Conservation (phyloP, 805 yeast species). For the Myxozyma udenii region DNA sequence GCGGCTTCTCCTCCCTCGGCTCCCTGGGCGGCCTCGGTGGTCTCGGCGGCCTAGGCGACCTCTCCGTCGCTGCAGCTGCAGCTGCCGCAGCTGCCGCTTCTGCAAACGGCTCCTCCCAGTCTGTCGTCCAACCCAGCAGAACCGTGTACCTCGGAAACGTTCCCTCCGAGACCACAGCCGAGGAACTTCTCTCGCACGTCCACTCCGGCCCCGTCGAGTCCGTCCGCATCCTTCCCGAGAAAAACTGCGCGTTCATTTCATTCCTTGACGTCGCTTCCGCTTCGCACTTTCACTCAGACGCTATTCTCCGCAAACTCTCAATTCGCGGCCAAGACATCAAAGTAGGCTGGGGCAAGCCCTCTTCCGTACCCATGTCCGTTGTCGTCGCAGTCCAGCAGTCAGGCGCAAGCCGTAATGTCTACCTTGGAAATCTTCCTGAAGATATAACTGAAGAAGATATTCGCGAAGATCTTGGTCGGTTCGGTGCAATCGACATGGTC, state of each 20-base stretch:
- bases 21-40: constrained; percentile 12
- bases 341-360: constrained; percentile 90
- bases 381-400: constrained; percentile 73
- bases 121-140: constrained; percentile 42
- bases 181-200: constrained; percentile 83
- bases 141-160: constrained; percentile 88
- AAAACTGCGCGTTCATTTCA: constrained; percentile 85
- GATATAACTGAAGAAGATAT: constrained; percentile 65
- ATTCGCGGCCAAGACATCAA: constrained; percentile 78
- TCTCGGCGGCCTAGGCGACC: constrained; percentile 16
- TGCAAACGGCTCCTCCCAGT: constrained; percentile 5
- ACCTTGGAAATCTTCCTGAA: constrained; percentile 73
- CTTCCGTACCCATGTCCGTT: constrained; percentile 71
- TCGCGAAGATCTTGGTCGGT: constrained; percentile 60
- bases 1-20: constrained; percentile 13
- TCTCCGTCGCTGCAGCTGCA: constrained; percentile 14
- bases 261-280: constrained; percentile 89
- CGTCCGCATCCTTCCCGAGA: constrained; percentile 65
- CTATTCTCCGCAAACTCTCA: constrained; percentile 75
- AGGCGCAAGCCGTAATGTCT: constrained; percentile 92
- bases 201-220: constrained; percentile 86
- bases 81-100: constrained; percentile 22
- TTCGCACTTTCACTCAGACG: constrained; percentile 87
- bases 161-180: constrained; percentile 74
- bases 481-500: constrained; percentile 81